phyloP scores from a whole-genome alignment of 2,329 filamentous ascomycete species.

The Cordyceps farinosa region DNA sequence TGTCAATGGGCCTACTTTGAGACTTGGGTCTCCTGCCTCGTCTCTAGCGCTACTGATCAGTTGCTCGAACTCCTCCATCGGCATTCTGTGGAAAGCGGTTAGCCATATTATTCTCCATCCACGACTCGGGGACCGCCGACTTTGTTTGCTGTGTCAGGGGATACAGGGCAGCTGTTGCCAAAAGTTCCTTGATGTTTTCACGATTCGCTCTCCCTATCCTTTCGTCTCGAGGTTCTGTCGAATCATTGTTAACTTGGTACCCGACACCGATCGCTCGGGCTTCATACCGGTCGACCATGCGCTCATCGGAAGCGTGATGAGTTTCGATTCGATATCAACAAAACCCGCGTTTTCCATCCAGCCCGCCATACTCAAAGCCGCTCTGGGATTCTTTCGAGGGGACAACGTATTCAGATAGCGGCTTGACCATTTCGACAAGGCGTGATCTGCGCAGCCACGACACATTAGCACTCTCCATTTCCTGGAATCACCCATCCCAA shows the following conservation, averaged over 20 bases:
- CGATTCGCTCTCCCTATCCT: conserved; percentile 53
- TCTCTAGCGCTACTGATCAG: conserved; percentile 53
- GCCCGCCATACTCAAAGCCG: conserved; percentile 55
- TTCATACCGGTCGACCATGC: conserved; percentile 63
- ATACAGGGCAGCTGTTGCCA: conserved; percentile 54
- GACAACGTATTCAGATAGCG: conserved; percentile 60
- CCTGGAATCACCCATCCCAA: neutral
- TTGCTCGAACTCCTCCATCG: conserved; percentile 53
- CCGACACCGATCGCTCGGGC: neutral
- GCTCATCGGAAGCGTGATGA: conserved; percentile 66
- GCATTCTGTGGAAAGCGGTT: conserved; percentile 43
- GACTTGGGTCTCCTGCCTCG: conserved; percentile 50
- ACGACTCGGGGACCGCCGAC: conserved; percentile 33
- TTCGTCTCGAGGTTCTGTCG: conserved; percentile 46
- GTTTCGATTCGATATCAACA: conserved; percentile 60
- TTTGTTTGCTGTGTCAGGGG: conserved; percentile 50
- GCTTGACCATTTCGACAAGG: conserved; percentile 64
- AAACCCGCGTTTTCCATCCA: conserved; percentile 63
- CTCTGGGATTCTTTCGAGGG: conserved; percentile 62
- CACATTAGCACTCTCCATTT: conserved; percentile 15
- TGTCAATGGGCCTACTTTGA: conserved; percentile 44
- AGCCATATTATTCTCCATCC: conserved; percentile 10
- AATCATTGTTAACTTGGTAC: neutral
- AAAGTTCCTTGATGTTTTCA: conserved; percentile 51
- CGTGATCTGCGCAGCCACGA: conserved; percentile 46